These are phyloP conservation scores for Ceratobasidium sp. DNA, from an alignment of 1,284 basidiomycete genomes.

Conservation along the genomic window DNA sequence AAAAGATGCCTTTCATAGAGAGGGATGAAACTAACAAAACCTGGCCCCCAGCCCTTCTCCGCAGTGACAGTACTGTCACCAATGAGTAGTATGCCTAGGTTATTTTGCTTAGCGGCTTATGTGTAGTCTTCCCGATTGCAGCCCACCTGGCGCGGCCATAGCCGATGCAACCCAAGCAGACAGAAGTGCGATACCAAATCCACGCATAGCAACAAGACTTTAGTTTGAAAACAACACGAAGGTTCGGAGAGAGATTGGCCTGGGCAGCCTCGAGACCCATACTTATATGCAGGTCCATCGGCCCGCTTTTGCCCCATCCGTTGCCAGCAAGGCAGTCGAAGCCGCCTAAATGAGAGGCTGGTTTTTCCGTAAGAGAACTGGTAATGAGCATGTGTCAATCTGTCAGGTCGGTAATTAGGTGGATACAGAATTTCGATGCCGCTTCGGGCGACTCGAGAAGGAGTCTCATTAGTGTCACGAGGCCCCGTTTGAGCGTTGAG, in stretches of 20 bases:
- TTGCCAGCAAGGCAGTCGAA: slow-evolving; percentile 20
- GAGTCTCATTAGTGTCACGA: too few species aligned
- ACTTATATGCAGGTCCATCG: slow-evolving; percentile 27
- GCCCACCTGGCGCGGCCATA: slow-evolving; percentile 32
- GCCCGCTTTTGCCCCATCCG: not conserved
- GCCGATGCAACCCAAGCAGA: slow-evolving; percentile 7
- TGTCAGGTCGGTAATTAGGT: too few species aligned
- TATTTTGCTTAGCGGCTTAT: not conserved
- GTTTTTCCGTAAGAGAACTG: too few species aligned
- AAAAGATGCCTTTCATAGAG: not conserved
- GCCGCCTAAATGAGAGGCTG: too few species aligned
- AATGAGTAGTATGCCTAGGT: slow-evolving; percentile 25
- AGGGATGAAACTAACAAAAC: slow-evolving; percentile 31
- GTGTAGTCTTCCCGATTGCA: not conserved
- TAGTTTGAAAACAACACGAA: not conserved
- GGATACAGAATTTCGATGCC: too few species aligned
- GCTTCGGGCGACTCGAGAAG: too few species aligned
- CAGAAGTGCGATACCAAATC: slow-evolving; percentile 5
- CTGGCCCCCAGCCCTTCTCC: slow-evolving; percentile 36
- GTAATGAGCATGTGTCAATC: too few species aligned
- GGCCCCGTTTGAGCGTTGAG: too few species aligned
- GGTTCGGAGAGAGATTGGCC: not conserved
- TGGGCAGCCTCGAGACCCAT: not conserved
- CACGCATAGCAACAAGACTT: slow-evolving; percentile 11
- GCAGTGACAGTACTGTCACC: slow-evolving; percentile 40